Base-by-base conservation (phyloP, 345 rosid genomes). In the Carallia brachiata region DNA sequence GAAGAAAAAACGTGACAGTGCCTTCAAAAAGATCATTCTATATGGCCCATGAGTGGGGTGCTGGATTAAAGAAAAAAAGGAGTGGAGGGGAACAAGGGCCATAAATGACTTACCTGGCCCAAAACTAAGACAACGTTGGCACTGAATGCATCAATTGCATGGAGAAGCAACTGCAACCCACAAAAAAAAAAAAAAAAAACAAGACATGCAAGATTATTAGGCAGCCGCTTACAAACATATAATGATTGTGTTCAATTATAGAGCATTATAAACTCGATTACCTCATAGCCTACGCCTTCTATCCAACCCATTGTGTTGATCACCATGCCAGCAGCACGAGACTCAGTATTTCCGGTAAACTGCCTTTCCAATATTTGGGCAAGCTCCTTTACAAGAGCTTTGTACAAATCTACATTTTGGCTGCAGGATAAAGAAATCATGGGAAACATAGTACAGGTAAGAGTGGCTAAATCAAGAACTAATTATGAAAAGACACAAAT, bases 261-360 rank as follows among this genome's bases (percentile, higher is more conserved):
- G 16, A 44, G 16, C 4, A 0, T 44, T 44, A 44, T 13, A 44
- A 12, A 13, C 16, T 44, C 50, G 55, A 48, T 61, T 79, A 78
- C 98, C 95, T 92, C 92, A 60, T 90, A 95, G 65, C 99, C 99
- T 31, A 78, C 70, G 65, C 92, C 96, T 61, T 95, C 97, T 80
- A 95, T 89, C 99, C 96, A 94, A 66, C 97, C 96, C 95, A 94
- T 94, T 60, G 98, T 90, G 83, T 91, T 95, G 74, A 92, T 87
- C 82, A 94, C 96, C 95, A 88, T 88, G 63, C 98, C 97, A 18
- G 96, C 84, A 70, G 97, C 91, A 72, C 86, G 82, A 79, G 93
- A 86, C 77, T 90, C 98, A 68, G 82, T 84, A 80, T 82, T 88
- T 19, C 84, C 88, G 5, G 80, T 58, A 82, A 86, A 87, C 71